phyloP scores from a whole-genome alignment of 495 filamentous ascomycete species.

The Melanomma pulvis-pyrius region DNA sequence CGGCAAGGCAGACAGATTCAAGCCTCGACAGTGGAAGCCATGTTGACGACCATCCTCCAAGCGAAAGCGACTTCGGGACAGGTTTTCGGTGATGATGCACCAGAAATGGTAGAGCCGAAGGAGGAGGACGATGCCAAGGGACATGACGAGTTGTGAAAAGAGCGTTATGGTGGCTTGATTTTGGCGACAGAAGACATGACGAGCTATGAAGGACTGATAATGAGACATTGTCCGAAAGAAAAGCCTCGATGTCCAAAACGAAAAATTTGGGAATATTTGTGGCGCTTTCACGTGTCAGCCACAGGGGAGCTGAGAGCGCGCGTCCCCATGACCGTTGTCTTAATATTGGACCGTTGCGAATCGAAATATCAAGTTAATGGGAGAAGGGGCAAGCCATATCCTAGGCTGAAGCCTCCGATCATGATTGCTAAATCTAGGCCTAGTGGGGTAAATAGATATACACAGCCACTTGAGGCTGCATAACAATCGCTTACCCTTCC shows the following conservation, averaged over 20 bases:
- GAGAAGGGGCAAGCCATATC: neutral
- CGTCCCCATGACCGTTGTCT: neutral
- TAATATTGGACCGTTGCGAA: neutral
- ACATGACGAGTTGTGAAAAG: constrained; percentile 25
- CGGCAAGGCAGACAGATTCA: constrained; percentile 16
- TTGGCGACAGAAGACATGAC: no score
- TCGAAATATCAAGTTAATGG: neutral
- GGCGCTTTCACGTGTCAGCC: neutral
- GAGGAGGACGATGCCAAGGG: neutral
- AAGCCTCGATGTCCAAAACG: neutral
- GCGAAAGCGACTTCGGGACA: constrained; percentile 18
- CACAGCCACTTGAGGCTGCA: constrained; percentile 5
- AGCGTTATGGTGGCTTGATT: neutral
- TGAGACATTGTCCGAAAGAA: neutral
- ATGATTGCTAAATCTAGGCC: neutral
- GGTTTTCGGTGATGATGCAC: constrained; percentile 20
- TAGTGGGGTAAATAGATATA: neutral
- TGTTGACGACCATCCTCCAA: constrained; percentile 27
- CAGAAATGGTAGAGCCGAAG: neutral
- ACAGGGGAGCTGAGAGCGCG: neutral
- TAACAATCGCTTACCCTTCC: neutral
- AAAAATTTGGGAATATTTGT: neutral
- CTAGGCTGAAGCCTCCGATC: no score
- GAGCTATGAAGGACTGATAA: neutral
- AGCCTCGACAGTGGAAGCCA: constrained; percentile 4